A percentile compares a stretch with the other conserved stretches of the same genome.
These are phyloP conservation scores for Acanthamoeba sp. DNA, from an alignment of 208 protist genomes.

Conservation along the genomic window DNA sequence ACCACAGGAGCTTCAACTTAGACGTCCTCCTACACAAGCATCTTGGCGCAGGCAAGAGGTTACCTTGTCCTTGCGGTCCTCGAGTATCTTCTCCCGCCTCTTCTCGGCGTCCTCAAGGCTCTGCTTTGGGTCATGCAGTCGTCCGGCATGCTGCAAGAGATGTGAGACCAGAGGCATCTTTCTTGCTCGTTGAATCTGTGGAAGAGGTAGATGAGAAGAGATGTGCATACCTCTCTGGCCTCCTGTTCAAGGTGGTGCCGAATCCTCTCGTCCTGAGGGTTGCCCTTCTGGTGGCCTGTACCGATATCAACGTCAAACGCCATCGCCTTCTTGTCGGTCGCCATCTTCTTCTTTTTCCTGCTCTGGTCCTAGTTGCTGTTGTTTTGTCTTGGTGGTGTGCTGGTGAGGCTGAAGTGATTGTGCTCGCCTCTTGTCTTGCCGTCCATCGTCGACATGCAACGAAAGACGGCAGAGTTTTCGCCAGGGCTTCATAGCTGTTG, in stretches of 20 bases:
- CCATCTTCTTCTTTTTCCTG: not conserved
- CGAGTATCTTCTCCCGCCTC: slow-evolving; percentile 23
- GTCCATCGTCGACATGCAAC: too few relatives aligned
- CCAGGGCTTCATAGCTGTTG: too few relatives aligned
- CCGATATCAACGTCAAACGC: slow-evolving; percentile 48
- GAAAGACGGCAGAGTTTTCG: too few relatives aligned
- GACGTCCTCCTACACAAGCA: not conserved
- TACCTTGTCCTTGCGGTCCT: slow-evolving; percentile 60
- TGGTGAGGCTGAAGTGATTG: too few relatives aligned
- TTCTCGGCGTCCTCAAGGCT: slow-evolving; percentile 29
- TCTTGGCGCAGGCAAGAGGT: not conserved
- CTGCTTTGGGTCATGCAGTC: not conserved
- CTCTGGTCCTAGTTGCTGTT: too few relatives aligned
- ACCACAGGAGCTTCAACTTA: not conserved
- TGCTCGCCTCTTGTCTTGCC: too few relatives aligned
- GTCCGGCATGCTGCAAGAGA: not conserved
- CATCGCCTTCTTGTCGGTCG: slow-evolving; percentile 54
- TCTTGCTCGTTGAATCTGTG: not conserved
- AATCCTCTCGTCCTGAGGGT: not conserved
- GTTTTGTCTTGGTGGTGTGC: too few relatives aligned
- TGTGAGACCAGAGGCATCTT: not conserved
- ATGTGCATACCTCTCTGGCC: not conserved
- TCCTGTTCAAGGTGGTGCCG: slow-evolving; percentile 40
- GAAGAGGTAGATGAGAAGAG: not conserved
- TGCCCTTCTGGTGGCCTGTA: not conserved